Conservation (phyloP, 2,329 filamentous ascomycete species). For the Paraphaeosphaeria sporulosa region DNA sequence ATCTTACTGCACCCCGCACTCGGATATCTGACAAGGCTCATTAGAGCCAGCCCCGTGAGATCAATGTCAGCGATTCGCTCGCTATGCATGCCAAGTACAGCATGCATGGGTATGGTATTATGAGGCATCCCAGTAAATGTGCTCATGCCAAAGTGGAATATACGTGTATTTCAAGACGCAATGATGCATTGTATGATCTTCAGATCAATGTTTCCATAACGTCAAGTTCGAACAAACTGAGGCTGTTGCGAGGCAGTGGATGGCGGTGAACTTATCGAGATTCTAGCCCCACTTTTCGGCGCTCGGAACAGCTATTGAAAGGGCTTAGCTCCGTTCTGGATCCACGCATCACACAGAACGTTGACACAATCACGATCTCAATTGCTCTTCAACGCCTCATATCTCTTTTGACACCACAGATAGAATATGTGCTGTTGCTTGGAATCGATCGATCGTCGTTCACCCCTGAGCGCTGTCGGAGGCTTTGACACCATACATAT, state of each 20-base stretch:
- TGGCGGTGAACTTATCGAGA: neutral
- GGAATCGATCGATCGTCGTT: neutral
- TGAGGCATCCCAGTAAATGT: too few relatives aligned
- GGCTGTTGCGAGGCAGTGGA: neutral
- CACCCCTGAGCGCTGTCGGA: neutral
- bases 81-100: neutral
- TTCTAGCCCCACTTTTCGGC: neutral
- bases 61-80: neutral
- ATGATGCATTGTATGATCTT: neutral
- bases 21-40: neutral
- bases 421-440: neutral
- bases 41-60: neutral
- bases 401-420: neutral
- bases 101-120: neutral
- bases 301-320: neutral
- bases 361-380: neutral
- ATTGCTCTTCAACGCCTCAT: neutral
- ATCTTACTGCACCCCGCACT: neutral
- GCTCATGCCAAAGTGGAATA: too few relatives aligned
- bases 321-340: neutral
- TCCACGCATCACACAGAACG: neutral
- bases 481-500: neutral
- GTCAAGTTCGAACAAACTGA: neutral
- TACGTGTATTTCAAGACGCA: neutral
- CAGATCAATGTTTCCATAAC: neutral